Evolutionary conservation across 176 grass and related monocot species (phyloP), one percentile per base, ranked within the genome.

Genomic region (Juncus effusus): DNA sequence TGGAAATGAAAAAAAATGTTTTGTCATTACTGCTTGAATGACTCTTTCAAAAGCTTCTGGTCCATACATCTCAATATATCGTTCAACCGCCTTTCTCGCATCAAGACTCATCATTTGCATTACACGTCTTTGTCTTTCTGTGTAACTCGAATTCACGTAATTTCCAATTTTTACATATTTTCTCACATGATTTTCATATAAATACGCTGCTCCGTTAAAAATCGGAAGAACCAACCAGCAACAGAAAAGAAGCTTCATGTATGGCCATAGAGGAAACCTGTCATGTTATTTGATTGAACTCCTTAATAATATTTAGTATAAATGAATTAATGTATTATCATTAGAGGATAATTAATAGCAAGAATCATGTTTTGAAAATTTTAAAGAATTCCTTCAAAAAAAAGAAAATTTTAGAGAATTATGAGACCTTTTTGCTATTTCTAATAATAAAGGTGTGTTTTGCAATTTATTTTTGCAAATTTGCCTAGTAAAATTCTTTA

Each of bases 21-120:
- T 59, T 7, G 38, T 73, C 40, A 54, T 79, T 76, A 99, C 95
- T 11, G 78, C 85, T 57, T 83, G 62, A 67, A 99, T 73, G 78
- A 99, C 83, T 60, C 76, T 82, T 19, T 84, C 85, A 7, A 99
- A 88, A 47, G 95, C 95, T 13, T 92, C 86, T 0, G 80, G 78
- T 3, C 95, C 95, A 4, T 87, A 59, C 13, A n/a, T 70, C 42
- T 99, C 86, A 69, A 99, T 87, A 74, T 70, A 99, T 15, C 78
- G 78, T 42, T 99, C 95, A 2, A 94, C 89, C 19, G 83, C 76
- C 76, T 74, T 99, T 61, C 95, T 84, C 2, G 89, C 80, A 47
- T 99, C 95, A 16, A 94, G 89, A 80, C 81, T 99, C 81, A 94
- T 84, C 86, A 87, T 84, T 79, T 99, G 89, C 78, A 99, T 63